Evolutionary conservation across 345 rosid genomes (phyloP).

Genomic region (Salix viminalis): DNA sequence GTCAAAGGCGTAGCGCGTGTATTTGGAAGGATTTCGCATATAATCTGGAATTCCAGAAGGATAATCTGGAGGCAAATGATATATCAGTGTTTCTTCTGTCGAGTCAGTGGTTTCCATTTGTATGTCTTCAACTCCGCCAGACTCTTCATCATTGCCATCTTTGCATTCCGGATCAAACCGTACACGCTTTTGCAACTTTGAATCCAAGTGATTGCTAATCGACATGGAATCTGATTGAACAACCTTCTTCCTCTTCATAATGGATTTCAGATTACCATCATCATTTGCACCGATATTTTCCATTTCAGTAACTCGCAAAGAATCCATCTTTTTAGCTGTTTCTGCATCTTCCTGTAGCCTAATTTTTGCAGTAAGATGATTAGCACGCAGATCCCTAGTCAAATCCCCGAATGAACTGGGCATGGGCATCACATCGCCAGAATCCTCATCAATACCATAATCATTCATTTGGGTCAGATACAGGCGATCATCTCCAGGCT

Average conservation of each 20-base stretch:
- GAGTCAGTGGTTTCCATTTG: slow-evolving; percentile 14
- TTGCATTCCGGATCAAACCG: slow-evolving; percentile 24
- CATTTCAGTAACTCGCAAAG: slow-evolving; percentile 39
- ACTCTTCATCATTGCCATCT: slow-evolving; percentile 16
- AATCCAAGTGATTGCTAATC: background rate
- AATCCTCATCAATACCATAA: slow-evolving; percentile 47
- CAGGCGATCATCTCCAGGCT: slow-evolving; percentile 43
- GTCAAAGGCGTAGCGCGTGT: slow-evolving; percentile 21
- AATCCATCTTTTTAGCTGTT: slow-evolving; percentile 51
- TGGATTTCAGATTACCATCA: slow-evolving; percentile 54
- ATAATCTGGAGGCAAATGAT: slow-evolving; percentile 24
- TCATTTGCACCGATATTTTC: slow-evolving; percentile 23
- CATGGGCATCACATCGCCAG: slow-evolving; percentile 49
- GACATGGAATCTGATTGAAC: slow-evolving; percentile 13
- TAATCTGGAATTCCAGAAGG: slow-evolving; percentile 30
- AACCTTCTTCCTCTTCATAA: slow-evolving; percentile 64
- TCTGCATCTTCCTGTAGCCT: slow-evolving; percentile 76
- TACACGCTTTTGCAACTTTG: slow-evolving; percentile 19
- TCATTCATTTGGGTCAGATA: slow-evolving; percentile 46
- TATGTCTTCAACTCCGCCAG: background rate
- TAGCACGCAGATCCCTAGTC: slow-evolving; percentile 69
- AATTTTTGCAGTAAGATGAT: slow-evolving; percentile 54
- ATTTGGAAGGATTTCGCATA: slow-evolving; percentile 25
- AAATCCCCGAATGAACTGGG: slow-evolving; percentile 41
- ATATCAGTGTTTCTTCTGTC: background rate